Conservation (phyloP, 768 basidiomycete genomes). For the Tricholoma hemisulphureum region DNA sequence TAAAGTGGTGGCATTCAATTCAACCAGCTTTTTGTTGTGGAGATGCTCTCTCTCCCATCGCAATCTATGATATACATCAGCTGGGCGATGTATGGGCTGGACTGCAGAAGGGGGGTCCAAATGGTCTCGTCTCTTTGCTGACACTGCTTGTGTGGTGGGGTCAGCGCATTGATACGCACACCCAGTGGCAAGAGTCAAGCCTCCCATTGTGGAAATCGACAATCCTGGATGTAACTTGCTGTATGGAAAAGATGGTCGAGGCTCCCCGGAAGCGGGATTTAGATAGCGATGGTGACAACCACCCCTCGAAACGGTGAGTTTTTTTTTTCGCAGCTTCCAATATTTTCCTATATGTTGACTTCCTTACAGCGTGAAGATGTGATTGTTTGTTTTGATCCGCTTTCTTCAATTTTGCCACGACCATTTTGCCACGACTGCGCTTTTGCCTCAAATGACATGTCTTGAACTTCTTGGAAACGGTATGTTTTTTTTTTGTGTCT, state of each 20-base stretch:
- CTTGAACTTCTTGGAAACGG: no score
- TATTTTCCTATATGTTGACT: no score
- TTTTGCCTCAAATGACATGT: no score
- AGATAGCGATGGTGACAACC: neutral
- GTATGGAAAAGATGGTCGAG: conserved; percentile 1
- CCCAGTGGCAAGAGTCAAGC: conserved; percentile 4
- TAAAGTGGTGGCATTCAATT: conserved; percentile 16
- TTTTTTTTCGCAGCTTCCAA: neutral
- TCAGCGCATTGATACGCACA: neutral
- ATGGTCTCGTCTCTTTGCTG: conserved; percentile 6
- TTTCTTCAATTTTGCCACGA: no score
- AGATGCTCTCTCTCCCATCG: neutral
- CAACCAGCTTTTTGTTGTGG: conserved; percentile 8
- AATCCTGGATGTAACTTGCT: conserved; percentile 2
- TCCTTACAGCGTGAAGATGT: no score
- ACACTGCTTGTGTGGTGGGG: conserved; percentile 11
- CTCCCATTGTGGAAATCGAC: conserved; percentile 1
- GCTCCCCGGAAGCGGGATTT: neutral
- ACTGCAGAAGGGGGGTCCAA: conserved; percentile 7
- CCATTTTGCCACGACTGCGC: no score
- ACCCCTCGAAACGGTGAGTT: neutral
- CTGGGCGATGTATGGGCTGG: conserved; percentile 2
- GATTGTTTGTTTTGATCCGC: no score
- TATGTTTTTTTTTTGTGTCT: no score
- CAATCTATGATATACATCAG: neutral